phyloP scores from a whole-genome alignment of 129 eudicot species.

The Centaurea solstitialis region DNA sequence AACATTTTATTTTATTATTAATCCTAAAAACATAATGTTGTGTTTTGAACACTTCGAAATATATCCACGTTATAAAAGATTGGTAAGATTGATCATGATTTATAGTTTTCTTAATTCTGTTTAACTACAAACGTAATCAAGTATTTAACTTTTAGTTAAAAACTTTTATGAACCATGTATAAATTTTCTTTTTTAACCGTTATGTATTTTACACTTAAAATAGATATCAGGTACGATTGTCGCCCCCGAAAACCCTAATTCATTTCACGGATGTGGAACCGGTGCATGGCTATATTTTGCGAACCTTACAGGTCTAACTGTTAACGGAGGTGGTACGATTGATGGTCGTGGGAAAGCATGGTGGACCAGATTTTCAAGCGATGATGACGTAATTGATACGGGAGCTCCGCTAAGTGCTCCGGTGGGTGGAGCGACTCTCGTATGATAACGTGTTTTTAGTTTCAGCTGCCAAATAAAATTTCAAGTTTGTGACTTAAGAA shows the following conservation, averaged over 20 bases:
- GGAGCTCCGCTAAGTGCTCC: no score
- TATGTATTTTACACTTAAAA: not conserved
- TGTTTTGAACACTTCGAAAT: no score
- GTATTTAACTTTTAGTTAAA: not conserved
- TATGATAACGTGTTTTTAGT: not conserved
- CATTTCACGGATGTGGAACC: constrained; percentile 22
- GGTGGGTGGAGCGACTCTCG: no score
- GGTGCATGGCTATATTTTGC: constrained; percentile 28
- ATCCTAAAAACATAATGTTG: not conserved
- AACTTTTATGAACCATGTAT: not conserved
- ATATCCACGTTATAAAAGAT: no score
- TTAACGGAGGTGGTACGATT: constrained; percentile 31
- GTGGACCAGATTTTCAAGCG: constrained; percentile 25
- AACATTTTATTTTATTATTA: not conserved
- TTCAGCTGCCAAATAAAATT: not conserved
- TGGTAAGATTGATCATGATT: not conserved
- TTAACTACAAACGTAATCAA: not conserved
- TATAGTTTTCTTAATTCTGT: not conserved
- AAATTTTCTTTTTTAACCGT: not conserved
- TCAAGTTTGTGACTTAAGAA: not conserved
- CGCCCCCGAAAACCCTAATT: constrained; percentile 29
- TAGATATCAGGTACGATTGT: constrained; percentile 29
- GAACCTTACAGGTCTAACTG: constrained; percentile 6
- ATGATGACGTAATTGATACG: no score
- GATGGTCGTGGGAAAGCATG: constrained; percentile 34